Base-by-base conservation (phyloP, 2,329 filamentous ascomycete species). In the Pseudocercospora cruenta region DNA sequence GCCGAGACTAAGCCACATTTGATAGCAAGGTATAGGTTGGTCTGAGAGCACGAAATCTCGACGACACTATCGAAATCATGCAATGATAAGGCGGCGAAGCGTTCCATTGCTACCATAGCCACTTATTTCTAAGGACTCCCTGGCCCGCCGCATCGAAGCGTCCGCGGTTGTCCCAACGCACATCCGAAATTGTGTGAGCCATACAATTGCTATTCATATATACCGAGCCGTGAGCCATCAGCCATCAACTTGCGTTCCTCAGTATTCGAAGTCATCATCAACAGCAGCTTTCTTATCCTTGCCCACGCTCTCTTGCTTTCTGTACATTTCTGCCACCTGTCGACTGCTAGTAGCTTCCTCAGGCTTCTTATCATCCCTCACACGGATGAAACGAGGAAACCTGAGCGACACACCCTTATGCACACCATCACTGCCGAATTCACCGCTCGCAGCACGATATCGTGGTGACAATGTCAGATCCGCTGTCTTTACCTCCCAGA, bases 191-290 rank as follows among this genome's bases (percentile, higher is more conserved):
- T 33, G 10, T 33, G 4, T 33, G 31, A 33, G 31, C 31, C 8
- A 33, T 12, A 33, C 31, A 16, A 28, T 16, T 21, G 22, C 24
- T 24, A 14, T 54, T 9, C 16, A 19, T 49, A 24, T 53, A 21
- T 28, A 26, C 31, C 22, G 43, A 24, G 21, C 49, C 14, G 8
- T 24, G 21, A 21, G n/a, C n/a, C 21, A 12, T 26, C 24, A 26
- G 24, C 24, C 24, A 26, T 26, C 12, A 36, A 36, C 33, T 14
- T 36, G 33, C 33, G 12, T 22, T 24, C 21, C 61, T 76, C 71
- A 99, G 81, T 99, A 99, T 83, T 99, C 95, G 81, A 97, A 99
- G 79, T 98, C 94, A 81, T 98, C 94, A 83, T 99, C 95, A 63
- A 94, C 94, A 57, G 90, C 85, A 3, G 92, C 92, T 0, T 90